Conservation (phyloP, 2,329 filamentous ascomycete species). For the Fusarium bulbicola region DNA sequence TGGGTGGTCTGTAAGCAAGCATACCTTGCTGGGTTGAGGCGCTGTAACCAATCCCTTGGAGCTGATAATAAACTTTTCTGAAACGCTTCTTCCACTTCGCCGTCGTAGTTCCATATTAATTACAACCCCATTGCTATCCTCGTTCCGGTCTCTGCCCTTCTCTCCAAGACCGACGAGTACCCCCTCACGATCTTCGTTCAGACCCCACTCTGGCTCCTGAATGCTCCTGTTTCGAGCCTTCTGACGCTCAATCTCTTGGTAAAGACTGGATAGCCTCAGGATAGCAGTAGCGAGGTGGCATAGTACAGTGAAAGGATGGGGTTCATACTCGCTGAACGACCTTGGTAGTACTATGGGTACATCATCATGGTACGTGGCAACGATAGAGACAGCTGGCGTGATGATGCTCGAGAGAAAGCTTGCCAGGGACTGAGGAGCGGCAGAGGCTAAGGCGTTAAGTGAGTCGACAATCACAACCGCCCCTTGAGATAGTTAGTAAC, state of each 20-base stretch:
- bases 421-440: slow-evolving; percentile 65
- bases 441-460: slow-evolving; percentile 71
- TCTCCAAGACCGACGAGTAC: slow-evolving; percentile 73
- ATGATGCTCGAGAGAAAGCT: slow-evolving; percentile 76
- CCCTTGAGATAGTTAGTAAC: slow-evolving; percentile 56
- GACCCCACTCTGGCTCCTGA: slow-evolving; percentile 79
- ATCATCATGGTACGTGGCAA: slow-evolving; percentile 86
- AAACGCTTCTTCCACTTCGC: slow-evolving; percentile 80
- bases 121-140: slow-evolving; percentile 64
- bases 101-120: slow-evolving; percentile 87
- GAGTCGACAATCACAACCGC: slow-evolving; percentile 82
- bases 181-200: slow-evolving; percentile 81
- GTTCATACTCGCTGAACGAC: slow-evolving; percentile 64
- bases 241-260: slow-evolving; percentile 78
- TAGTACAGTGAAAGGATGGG: slow-evolving; percentile 76
- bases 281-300: slow-evolving; percentile 90
- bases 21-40: slow-evolving; percentile 48
- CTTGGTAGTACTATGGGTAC: slow-evolving; percentile 65
- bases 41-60: slow-evolving; percentile 37
- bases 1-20: slow-evolving; percentile 80
- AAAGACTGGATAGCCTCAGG: slow-evolving; percentile 75
- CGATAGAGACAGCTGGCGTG: slow-evolving; percentile 72
- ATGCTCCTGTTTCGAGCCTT: slow-evolving; percentile 80
- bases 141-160: slow-evolving; percentile 55
- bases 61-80: slow-evolving; percentile 69